A percentile compares a stretch with the other conserved stretches of the same genome.
Conservation (phyloP, 345 rosid genomes). For the Arabidopsis arenosa region DNA sequence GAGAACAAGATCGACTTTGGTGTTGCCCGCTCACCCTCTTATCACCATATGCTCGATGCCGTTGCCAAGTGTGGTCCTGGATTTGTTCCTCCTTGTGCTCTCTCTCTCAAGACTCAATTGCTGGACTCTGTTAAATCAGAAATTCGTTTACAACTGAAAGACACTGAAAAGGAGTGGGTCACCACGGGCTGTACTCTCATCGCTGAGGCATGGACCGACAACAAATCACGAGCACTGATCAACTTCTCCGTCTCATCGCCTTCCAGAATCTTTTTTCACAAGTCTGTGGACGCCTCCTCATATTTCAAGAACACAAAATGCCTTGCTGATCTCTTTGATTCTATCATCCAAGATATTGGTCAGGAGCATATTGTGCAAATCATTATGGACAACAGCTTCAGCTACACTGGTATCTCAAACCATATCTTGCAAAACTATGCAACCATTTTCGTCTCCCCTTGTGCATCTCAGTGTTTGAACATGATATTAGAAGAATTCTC, state of each 20-base stretch:
- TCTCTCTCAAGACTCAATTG: constrained; percentile 64
- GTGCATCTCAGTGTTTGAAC: constrained; percentile 88
- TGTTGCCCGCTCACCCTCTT: constrained; percentile 74
- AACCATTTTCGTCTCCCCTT: constrained; percentile 78
- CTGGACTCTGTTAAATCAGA: constrained; percentile 71
- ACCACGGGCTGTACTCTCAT: constrained; percentile 82
- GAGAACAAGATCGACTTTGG: constrained; percentile 78
- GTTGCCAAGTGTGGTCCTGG: constrained; percentile 67
- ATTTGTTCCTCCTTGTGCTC: constrained; percentile 61
- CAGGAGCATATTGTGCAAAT: constrained; percentile 83
- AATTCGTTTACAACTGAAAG: constrained; percentile 58
- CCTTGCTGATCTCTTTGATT: constrained; percentile 81
- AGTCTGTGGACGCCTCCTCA: constrained; percentile 83
- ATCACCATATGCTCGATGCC: constrained; percentile 72
- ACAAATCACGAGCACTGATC: constrained; percentile 79
- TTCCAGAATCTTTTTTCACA: constrained; percentile 76
- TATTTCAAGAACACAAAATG: constrained; percentile 71
- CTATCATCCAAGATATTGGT: constrained; percentile 78
- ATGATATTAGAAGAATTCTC: constrained; percentile 83
- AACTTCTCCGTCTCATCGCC: constrained; percentile 88
- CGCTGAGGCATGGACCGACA: constrained; percentile 86
- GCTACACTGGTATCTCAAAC: constrained; percentile 67
- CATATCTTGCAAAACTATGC: constrained; percentile 78
- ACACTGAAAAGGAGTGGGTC: constrained; percentile 77
- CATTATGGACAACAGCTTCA: constrained; percentile 71